Evolutionary conservation across 2,329 filamentous ascomycete genomes (phyloP).

Genomic region (Acrocalymma vagum): DNA sequence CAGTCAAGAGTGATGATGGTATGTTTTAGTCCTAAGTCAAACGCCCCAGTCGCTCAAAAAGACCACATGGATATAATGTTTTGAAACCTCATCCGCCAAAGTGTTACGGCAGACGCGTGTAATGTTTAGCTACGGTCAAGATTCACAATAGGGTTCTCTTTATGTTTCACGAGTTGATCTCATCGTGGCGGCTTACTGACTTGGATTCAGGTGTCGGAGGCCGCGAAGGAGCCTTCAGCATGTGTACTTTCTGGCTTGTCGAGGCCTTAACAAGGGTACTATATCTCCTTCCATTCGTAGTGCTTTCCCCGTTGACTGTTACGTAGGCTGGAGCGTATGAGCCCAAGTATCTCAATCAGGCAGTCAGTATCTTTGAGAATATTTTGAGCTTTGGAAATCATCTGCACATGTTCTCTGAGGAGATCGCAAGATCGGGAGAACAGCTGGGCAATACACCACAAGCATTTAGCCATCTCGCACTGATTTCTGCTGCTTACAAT

Average conservation of each 20-base stretch:
- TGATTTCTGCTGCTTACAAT: constrained; percentile 81
- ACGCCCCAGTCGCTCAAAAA: constrained; percentile 5
- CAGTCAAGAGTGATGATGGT: constrained; percentile 74
- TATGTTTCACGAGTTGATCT: too few relatives aligned
- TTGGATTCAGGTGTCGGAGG: constrained; percentile 71
- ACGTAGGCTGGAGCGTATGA: constrained; percentile 60
- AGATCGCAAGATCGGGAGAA: constrained; percentile 77
- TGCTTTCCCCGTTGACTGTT: constrained; percentile 11
- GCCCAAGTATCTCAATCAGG: constrained; percentile 65
- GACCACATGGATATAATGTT: constrained; percentile 9
- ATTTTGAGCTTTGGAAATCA: constrained; percentile 81
- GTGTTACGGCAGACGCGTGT: constrained; percentile 6
- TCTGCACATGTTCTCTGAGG: constrained; percentile 80
- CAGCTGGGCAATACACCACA: constrained; percentile 83
- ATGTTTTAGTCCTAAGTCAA: constrained; percentile 31
- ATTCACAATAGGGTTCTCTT: too few relatives aligned
- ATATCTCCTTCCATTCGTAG: constrained; percentile 28
- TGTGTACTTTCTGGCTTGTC: constrained; percentile 86
- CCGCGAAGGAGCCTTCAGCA: constrained; percentile 78
- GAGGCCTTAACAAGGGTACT: constrained; percentile 77
- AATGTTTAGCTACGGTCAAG: background rate
- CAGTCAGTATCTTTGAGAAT: constrained; percentile 78
- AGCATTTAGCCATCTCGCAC: constrained; percentile 78
- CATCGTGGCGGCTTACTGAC: constrained; percentile 14
- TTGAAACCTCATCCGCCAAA: constrained; percentile 6